These are phyloP conservation scores for Echinosophora koreensis DNA, from an alignment of 306 rosid species.

Conservation along the genomic window DNA sequence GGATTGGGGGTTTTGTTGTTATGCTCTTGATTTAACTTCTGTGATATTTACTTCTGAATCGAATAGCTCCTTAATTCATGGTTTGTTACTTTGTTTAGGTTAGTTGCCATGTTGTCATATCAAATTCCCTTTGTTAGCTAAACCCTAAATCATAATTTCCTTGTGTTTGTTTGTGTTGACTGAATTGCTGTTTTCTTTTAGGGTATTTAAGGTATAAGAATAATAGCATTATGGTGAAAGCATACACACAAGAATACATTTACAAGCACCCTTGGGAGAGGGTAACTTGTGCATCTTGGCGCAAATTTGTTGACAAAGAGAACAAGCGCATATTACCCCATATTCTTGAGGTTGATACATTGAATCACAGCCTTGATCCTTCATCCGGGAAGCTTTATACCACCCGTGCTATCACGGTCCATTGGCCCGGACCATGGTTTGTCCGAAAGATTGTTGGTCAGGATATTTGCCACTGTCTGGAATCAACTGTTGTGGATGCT, in stretches of 20 bases:
- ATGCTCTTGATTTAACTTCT: neutral
- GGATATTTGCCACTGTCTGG: conserved; percentile 86
- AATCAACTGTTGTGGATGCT: conserved; percentile 74
- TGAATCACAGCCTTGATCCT: conserved; percentile 67
- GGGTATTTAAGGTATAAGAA: neutral
- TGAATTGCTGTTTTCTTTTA: conserved; percentile 6
- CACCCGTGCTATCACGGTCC: conserved; percentile 78
- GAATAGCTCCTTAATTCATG: neutral
- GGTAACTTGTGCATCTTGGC: conserved; percentile 91
- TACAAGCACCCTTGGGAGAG: conserved; percentile 97
- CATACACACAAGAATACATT: conserved; percentile 79
- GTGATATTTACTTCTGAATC: neutral
- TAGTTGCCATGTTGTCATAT: neutral
- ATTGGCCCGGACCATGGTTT: conserved; percentile 90
- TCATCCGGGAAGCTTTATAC: conserved; percentile 73
- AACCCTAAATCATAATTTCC: neutral
- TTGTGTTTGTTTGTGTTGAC: neutral
- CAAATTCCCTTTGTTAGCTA: neutral
- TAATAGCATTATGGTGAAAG: conserved; percentile 68
- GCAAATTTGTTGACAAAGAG: conserved; percentile 87
- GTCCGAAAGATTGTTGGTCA: conserved; percentile 77
- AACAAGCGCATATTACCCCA: conserved; percentile 79
- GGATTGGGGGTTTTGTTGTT: neutral
- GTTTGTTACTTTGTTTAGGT: neutral
- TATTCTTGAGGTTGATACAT: conserved; percentile 83